Base-by-base conservation (phyloP, 2,329 filamentous ascomycete genomes). In the Endocalyx cinctus region DNA sequence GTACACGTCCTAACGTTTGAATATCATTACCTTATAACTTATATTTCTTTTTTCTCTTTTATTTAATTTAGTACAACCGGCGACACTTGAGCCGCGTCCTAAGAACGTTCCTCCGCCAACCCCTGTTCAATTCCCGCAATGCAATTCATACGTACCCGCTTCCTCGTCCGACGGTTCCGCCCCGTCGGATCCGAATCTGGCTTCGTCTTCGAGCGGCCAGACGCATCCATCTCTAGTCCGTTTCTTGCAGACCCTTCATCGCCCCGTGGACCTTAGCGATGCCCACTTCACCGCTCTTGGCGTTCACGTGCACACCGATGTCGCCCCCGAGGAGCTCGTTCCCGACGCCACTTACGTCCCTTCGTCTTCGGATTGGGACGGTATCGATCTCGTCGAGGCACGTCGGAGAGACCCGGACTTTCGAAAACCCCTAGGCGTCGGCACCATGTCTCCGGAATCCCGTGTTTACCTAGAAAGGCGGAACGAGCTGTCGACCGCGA, bases 401-500 rank as follows among this genome's bases (percentile, higher is more conserved):
- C 61, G 61, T 25, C 59, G 67, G 22, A 58, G 55, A 41, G 74
- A 77, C 37, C 58, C 66, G 25, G 58, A 62, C 23, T 73, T 74
- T 14, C 64, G 67, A 13, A 59, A 43, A 17, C 64, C 59, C 4
- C 55, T 82, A 29, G 70, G 63, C 43, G 78, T 72, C 34, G 72
- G 72, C 16, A 70, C 64, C 34, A 47, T 63, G 14, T 75, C 74
- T 2, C 77, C 78, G 2, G 77, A 77, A 23, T 71, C 70, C 31
- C 66, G 71, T 34, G 66, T 69, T 25, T 82, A 79, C 43, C 51
- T 73, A 8, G 78, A 82, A 40, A 72, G 77, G 33, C 67, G 66
- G 45, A 66, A 63, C 23, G 77, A 82, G 57, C 65, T 82, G 6
- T 69, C 67, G 12, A 66, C 69, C 33, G 45, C 60, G 16, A 82